Conservation (phyloP, 2,329 filamentous ascomycete species). For the Pseudogymnoascus sp. region DNA sequence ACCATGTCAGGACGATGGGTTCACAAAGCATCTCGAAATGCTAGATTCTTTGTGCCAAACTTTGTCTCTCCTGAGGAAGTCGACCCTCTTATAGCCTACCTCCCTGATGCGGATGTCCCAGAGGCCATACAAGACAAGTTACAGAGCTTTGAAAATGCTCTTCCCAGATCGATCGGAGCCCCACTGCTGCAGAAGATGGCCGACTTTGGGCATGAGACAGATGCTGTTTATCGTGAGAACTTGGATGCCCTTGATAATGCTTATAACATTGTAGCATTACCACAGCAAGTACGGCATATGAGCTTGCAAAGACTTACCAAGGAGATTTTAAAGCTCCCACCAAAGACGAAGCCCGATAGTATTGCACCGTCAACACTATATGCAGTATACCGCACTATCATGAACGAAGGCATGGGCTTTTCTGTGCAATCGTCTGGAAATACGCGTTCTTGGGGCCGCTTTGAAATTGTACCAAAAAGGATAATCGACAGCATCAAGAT, state of each 20-base stretch:
- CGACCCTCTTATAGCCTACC: slow-evolving; percentile 36
- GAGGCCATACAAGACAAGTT: slow-evolving; percentile 30
- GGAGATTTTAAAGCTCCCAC: background rate
- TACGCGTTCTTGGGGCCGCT: background rate
- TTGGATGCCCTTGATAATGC: slow-evolving; percentile 41
- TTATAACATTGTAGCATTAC: slow-evolving; percentile 39
- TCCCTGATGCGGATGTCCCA: slow-evolving; percentile 35
- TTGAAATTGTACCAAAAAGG: slow-evolving; percentile 3
- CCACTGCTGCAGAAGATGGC: slow-evolving; percentile 37
- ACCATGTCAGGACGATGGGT: slow-evolving; percentile 43
- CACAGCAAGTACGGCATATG: slow-evolving; percentile 30
- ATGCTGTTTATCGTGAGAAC: slow-evolving; percentile 40
- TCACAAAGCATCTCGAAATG: slow-evolving; percentile 27
- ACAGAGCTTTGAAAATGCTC: slow-evolving; percentile 31
- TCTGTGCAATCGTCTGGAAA: background rate
- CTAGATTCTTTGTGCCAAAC: slow-evolving; percentile 38
- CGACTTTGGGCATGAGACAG: slow-evolving; percentile 36
- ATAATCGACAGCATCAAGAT: slow-evolving; percentile 7
- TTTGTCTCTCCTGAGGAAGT: slow-evolving; percentile 38
- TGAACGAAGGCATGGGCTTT: slow-evolving; percentile 2
- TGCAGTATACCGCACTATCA: slow-evolving; percentile 5
- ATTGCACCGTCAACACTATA: background rate
- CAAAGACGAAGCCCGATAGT: background rate
- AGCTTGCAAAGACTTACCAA: background rate
- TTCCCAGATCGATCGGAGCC: slow-evolving; percentile 39